These are phyloP conservation scores for Termitomyces sp. DNA, from an alignment of 768 basidiomycete species.

Conservation along the genomic window DNA sequence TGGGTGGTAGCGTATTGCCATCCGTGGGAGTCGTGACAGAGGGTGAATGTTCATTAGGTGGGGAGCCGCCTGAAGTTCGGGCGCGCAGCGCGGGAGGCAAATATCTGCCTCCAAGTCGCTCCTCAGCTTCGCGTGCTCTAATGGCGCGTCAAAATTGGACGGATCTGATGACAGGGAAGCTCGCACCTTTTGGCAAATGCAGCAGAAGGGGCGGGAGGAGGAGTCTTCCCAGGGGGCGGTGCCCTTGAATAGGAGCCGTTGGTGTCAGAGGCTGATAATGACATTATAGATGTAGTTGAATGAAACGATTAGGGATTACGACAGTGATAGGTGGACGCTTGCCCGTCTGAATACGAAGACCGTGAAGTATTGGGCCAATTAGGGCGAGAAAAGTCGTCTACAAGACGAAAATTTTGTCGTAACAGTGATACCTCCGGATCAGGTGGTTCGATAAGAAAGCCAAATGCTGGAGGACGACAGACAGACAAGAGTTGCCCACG, in stretches of 20 bases:
- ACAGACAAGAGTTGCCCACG: constrained; percentile 41
- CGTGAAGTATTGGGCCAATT: constrained; percentile 21
- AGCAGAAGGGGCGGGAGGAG: constrained; percentile 85
- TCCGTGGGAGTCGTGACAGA: constrained; percentile 55
- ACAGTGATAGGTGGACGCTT: constrained; percentile 28
- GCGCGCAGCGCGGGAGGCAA: constrained; percentile 78
- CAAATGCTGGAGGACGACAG: constrained; percentile 21
- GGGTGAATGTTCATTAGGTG: constrained; percentile 61
- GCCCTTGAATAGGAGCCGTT: constrained; percentile 76
- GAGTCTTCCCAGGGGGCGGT: constrained; percentile 78
- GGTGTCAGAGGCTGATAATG: constrained; percentile 83
- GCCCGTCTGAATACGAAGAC: constrained; percentile 24
- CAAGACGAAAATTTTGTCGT: constrained; percentile 16
- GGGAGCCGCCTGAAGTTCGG: constrained; percentile 63
- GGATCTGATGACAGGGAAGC: constrained; percentile 6
- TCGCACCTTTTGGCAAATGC: constrained; percentile 81
- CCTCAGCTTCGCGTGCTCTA: constrained; percentile 84
- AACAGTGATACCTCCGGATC: constrained; percentile 14
- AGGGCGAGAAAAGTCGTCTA: constrained; percentile 23
- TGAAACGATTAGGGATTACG: constrained; percentile 83
- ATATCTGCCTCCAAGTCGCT: constrained; percentile 62
- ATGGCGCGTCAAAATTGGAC: constrained; percentile 4
- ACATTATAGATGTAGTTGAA: constrained; percentile 74
- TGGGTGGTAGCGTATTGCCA: constrained; percentile 53
- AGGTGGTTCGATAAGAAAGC: constrained; percentile 14